Percentiles rank a stretch among this genome's conserved stretches.
phyloP scores from a whole-genome alignment of 345 rosid species.

The Eucalyptus melliodora region DNA sequence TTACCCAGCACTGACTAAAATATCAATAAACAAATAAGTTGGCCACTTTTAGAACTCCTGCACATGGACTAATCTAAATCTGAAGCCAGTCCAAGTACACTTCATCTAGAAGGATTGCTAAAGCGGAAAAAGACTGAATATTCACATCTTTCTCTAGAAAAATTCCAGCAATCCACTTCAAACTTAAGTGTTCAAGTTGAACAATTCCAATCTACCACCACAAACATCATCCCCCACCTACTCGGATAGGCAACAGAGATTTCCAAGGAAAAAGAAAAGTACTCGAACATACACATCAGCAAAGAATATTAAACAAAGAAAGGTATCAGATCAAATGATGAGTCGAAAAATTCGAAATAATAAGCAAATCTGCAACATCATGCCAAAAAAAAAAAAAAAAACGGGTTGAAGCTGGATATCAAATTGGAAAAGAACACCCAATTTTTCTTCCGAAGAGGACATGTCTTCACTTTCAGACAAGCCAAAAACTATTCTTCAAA shows the following conservation, averaged over 20 bases:
- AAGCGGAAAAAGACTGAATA: background rate
- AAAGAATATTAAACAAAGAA: background rate
- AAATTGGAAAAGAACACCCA: background rate
- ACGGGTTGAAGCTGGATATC: background rate
- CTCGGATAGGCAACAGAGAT: background rate
- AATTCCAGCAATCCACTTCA: background rate
- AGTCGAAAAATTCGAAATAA: background rate
- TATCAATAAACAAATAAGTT: slow-evolving; percentile 1
- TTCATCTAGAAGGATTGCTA: slow-evolving; percentile 1
- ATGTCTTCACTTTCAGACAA: background rate
- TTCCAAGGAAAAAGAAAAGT: background rate
- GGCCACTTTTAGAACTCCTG: background rate
- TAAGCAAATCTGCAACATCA: background rate
- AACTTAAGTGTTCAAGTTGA: background rate
- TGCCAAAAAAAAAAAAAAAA: background rate
- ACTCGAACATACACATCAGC: background rate
- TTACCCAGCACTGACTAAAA: slow-evolving; percentile 8
- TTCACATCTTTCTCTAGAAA: background rate
- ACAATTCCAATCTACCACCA: background rate
- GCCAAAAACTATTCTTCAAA: background rate
- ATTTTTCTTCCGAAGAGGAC: background rate
- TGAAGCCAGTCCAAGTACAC: background rate
- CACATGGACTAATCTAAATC: background rate
- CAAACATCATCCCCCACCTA: background rate
- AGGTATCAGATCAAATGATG: background rate